These are phyloP conservation scores for Metschnikowia anglica DNA, from an alignment of 805 yeast genomes.

Conservation along the genomic window DNA sequence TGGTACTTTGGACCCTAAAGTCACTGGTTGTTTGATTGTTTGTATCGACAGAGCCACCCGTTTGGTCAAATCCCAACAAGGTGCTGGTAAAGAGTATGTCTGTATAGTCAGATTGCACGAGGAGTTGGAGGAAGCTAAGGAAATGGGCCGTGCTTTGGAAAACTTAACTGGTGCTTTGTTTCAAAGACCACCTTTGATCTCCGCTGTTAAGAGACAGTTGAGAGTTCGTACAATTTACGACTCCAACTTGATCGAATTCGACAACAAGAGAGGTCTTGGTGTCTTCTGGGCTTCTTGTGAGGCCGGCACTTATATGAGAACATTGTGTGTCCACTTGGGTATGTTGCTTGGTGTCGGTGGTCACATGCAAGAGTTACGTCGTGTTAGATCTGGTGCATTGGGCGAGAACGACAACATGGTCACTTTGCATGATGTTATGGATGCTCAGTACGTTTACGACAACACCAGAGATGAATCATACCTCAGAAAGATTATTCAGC, in stretches of 20 bases:
- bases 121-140: slow-evolving; percentile 85
- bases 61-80: slow-evolving; percentile 97
- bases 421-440: slow-evolving; percentile 94
- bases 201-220: slow-evolving; percentile 98
- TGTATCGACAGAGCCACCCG: slow-evolving; percentile 98
- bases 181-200: slow-evolving; percentile 98
- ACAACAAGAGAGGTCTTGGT: slow-evolving; percentile 93
- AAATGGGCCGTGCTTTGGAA: slow-evolving; percentile 82
- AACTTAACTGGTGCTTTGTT: slow-evolving; percentile 97
- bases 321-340: slow-evolving; percentile 97
- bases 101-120: slow-evolving; percentile 96
- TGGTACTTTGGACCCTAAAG: slow-evolving; percentile 98
- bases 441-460: slow-evolving; percentile 97
- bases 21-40: slow-evolving; percentile 97
- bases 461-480: slow-evolving; percentile 96
- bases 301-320: slow-evolving; percentile 99
- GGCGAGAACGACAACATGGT: slow-evolving; percentile 88
- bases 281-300: slow-evolving; percentile 99
- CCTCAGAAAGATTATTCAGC: slow-evolving; percentile 89
- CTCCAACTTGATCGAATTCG: slow-evolving; percentile 92
- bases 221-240: slow-evolving; percentile 98
- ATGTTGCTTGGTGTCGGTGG: slow-evolving; percentile 99
- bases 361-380: slow-evolving; percentile 99
- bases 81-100: slow-evolving; percentile 99
- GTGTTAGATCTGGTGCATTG: slow-evolving; percentile 97